Base-by-base conservation (phyloP, 2,329 filamentous ascomycete species). In the Stagonosporopsis rhizophila region DNA sequence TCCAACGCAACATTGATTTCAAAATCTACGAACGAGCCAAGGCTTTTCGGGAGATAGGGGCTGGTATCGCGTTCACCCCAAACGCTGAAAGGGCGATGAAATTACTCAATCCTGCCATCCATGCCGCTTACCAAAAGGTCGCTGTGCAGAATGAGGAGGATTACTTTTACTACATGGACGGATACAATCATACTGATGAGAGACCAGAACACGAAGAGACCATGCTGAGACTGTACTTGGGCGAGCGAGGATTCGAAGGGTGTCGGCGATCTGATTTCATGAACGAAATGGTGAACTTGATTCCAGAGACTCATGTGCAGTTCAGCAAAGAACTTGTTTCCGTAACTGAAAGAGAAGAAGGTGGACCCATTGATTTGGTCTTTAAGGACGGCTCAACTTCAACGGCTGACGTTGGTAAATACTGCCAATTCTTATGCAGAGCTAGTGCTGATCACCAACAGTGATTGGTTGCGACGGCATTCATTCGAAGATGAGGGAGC, bases 61-160 rank as follows among this genome's bases (percentile, higher is more conserved):
- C 61, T 23, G 66, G 66, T 0, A 60, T 69, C 11, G 59, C 22
- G 3, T 66, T 66, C 54, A 80, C 81, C 3, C 78, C 81, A 25
- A 84, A 84, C 53, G 80, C 82, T 1, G 73, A 78, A 37, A 77
- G 78, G 23, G 80, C 83, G 2, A 81, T 86, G 77, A 72, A 72
- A 2, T 66, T 81, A 0, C 79, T 84, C 50, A 76, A 81, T 40
- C 80, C 79, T 1, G 68, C 68, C 71, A 0, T 61, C n/a, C 39
- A 52, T 20, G 23, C 47, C 15, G 52, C 51, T 80, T 80, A 30
- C 58, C 65, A 75, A 14, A 73, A 70, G 34, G 64, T 71, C 9
- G 65, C 64, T 2, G 76, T 75, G 15, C 48, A 54, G 30, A 78
- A 78, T 44, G 48, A 44, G 9, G 45, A 49, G 15, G 47, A 52